Conservation (phyloP, 495 filamentous ascomycete genomes). For the Trichoderma parareesei region DNA sequence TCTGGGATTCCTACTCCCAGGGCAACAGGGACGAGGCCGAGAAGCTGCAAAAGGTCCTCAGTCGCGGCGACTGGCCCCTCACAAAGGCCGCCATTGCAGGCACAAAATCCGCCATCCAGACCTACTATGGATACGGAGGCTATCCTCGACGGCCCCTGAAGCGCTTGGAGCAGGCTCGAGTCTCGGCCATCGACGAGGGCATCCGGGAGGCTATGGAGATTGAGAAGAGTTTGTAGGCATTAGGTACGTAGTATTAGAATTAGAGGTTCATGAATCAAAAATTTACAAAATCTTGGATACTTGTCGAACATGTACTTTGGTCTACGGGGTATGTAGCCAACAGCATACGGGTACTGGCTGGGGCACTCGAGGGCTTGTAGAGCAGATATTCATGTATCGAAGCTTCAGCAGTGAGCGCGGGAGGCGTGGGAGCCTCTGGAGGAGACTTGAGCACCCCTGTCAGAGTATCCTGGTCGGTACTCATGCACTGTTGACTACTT, state of each 20-base stretch:
- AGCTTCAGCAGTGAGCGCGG: too few relatives aligned
- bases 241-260: background rate
- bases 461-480: background rate
- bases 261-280: background rate
- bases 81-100: slow-evolving; percentile 82
- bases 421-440: too few relatives aligned
- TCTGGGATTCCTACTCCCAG: slow-evolving; percentile 71
- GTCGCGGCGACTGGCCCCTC: slow-evolving; percentile 74
- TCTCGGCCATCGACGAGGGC: slow-evolving; percentile 58
- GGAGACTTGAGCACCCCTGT: too few relatives aligned
- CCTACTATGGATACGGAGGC: slow-evolving; percentile 78
- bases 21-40: slow-evolving; percentile 69
- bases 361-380: too few relatives aligned
- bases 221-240: slow-evolving; percentile 36
- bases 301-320: too few relatives aligned
- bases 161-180: slow-evolving; percentile 52
- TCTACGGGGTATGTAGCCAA: too few relatives aligned
- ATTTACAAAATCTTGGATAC: background rate
- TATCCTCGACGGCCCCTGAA: slow-evolving; percentile 67
- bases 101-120: slow-evolving; percentile 77
- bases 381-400: too few relatives aligned
- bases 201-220: slow-evolving; percentile 59
- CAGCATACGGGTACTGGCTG: too few relatives aligned
- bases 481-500: background rate
- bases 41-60: slow-evolving; percentile 61